phyloP scores from a whole-genome alignment of 768 basidiomycete species.

The Calvatia gigantea region DNA sequence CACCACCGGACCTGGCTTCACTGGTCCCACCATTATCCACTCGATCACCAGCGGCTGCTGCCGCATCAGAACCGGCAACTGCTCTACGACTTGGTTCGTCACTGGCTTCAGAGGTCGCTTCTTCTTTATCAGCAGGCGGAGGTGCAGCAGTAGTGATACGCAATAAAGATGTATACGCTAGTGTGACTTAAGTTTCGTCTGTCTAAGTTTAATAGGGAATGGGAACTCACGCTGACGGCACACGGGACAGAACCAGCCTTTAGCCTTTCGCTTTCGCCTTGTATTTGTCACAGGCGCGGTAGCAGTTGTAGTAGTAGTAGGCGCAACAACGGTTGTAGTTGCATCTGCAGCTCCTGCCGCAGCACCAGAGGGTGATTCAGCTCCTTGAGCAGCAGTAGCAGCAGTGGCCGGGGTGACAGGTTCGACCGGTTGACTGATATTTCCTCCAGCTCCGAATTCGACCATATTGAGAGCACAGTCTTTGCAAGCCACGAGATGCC shows the following conservation, averaged over 20 bases:
- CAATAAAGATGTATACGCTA: slow-evolving; percentile 86
- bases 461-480: slow-evolving; percentile 98
- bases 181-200: neutral
- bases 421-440: slow-evolving; percentile 59
- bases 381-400: slow-evolving; percentile 19
- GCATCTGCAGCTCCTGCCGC: slow-evolving; percentile 22
- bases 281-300: slow-evolving; percentile 33
- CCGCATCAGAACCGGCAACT: neutral
- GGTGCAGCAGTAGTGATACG: slow-evolving; percentile 74
- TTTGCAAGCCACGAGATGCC: slow-evolving; percentile 93
- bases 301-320: slow-evolving; percentile 23
- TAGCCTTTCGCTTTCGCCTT: slow-evolving; percentile 86
- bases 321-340: slow-evolving; percentile 22
- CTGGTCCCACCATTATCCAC: neutral
- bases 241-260: slow-evolving; percentile 97
- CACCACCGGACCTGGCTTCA: slow-evolving; percentile 19
- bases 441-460: slow-evolving; percentile 93
- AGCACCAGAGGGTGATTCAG: slow-evolving; percentile 34
- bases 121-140: slow-evolving; percentile 27
- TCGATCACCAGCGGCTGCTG: slow-evolving; percentile 1
- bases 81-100: slow-evolving; percentile 13
- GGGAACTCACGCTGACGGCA: slow-evolving; percentile 82
- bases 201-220: neutral
- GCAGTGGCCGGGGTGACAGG: slow-evolving; percentile 28
- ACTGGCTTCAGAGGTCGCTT: slow-evolving; percentile 20